Conservation (phyloP, 148 eudicot genomes). For the Mesembryanthemum crystallinum region DNA sequence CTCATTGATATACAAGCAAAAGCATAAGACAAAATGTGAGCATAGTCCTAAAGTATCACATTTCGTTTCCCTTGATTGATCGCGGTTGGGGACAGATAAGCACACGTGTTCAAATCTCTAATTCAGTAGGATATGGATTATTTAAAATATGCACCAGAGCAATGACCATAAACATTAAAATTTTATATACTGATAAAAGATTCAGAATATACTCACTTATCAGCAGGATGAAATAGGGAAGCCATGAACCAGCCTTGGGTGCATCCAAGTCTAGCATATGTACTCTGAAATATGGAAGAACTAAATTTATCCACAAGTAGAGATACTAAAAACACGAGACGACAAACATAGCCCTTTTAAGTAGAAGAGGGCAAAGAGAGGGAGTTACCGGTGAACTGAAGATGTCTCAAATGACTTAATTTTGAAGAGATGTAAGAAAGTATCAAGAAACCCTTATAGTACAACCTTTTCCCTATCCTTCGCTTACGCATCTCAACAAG, state of each 20-base stretch:
- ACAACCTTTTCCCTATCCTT: neutral
- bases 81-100: neutral
- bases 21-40: neutral
- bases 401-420: neutral
- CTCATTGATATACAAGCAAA: neutral
- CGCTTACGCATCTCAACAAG: neutral
- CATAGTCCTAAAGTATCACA: neutral
- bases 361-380: neutral
- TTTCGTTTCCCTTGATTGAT: neutral
- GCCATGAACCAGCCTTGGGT: slow-evolving; percentile 89
- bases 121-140: neutral
- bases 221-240: slow-evolving; percentile 66
- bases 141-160: neutral
- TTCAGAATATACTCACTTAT: slow-evolving; percentile 49
- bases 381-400: neutral
- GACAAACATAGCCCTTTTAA: neutral
- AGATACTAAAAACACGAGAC: neutral
- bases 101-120: neutral
- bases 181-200: neutral
- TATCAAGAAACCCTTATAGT: neutral
- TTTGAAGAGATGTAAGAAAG: neutral
- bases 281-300: slow-evolving; percentile 42
- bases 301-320: neutral
- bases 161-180: neutral
- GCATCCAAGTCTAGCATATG: slow-evolving; percentile 83